phyloP scores from a whole-genome alignment of 169 alveolate genomes.

The Amoebophrya sp. region DNA sequence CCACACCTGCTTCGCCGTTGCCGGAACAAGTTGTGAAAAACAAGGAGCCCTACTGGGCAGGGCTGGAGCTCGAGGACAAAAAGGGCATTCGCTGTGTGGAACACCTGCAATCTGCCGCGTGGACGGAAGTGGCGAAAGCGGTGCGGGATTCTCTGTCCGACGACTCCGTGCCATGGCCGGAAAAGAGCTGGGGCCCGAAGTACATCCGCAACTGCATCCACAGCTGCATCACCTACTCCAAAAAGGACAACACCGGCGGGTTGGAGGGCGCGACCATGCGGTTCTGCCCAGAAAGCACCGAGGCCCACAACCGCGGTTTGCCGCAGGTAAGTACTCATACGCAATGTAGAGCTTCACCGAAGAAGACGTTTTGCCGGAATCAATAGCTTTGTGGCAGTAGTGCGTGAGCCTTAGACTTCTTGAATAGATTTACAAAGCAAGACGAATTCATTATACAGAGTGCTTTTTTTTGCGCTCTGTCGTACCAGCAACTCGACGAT shows the following conservation, averaged over 20 bases:
- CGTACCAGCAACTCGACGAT: too few species aligned
- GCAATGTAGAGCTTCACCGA: too few species aligned
- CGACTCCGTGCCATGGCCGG: neutral
- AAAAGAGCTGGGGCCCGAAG: neutral
- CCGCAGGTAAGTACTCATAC: neutral
- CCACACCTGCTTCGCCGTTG: too few species aligned
- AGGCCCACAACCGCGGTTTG: neutral
- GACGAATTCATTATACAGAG: too few species aligned
- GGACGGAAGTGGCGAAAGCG: neutral
- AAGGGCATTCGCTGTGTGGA: neutral
- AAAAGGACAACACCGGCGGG: neutral
- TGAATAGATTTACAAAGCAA: too few species aligned
- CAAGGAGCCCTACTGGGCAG: neutral
- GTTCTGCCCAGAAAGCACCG: neutral
- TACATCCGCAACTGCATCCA: neutral
- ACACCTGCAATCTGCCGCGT: neutral
- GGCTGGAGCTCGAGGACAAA: neutral
- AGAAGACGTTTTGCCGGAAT: too few species aligned
- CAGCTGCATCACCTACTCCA: neutral
- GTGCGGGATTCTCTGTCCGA: neutral
- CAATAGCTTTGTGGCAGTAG: too few species aligned
- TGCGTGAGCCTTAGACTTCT: too few species aligned
- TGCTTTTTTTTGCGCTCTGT: too few species aligned
- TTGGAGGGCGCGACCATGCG: neutral
- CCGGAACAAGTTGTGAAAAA: too few species aligned